A percentile compares a stretch with the other conserved stretches of the same genome.
Evolutionary conservation across 1,139 yeast genomes (phyloP).

Genomic region (Candida freyschussii): DNA sequence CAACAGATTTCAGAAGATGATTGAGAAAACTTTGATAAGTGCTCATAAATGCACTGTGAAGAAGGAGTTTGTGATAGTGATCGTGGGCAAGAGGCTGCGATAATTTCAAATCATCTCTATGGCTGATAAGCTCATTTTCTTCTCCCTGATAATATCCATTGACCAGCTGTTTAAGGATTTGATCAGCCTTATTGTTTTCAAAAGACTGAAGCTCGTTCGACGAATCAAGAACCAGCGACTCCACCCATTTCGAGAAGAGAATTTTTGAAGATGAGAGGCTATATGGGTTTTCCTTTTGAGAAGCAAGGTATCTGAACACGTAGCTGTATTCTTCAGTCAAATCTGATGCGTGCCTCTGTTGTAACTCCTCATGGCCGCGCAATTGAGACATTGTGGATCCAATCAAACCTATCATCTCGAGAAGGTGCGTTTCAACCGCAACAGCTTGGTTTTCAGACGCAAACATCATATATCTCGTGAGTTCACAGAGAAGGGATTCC

Average conservation of each 20-base stretch:
- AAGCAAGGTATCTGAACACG: constrained; percentile 5
- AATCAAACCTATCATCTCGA: constrained; percentile 53
- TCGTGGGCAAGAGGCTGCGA: background rate
- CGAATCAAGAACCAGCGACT: constrained; percentile 5
- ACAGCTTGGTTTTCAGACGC: constrained; percentile 35
- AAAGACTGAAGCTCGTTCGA: constrained; percentile 1
- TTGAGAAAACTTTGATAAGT: constrained; percentile 51
- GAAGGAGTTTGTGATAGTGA: constrained; percentile 5
- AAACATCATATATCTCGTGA: constrained; percentile 39
- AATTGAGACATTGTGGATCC: constrained; percentile 45
- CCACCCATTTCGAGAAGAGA: constrained; percentile 17
- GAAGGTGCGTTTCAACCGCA: constrained; percentile 41
- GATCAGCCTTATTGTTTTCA: constrained; percentile 3
- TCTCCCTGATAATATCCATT: constrained; percentile 9
- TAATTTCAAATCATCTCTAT: background rate
- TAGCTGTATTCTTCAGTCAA: constrained; percentile 9
- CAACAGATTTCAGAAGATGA: constrained; percentile 44
- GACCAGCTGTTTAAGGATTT: constrained; percentile 2
- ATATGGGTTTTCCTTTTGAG: background rate
- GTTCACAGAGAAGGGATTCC: constrained; percentile 41
- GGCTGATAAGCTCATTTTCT: constrained; percentile 1
- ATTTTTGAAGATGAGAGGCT: constrained; percentile 6
- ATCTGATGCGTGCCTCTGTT: constrained; percentile 17
- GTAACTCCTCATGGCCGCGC: constrained; percentile 16
- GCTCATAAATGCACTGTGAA: constrained; percentile 19